Percentiles rank a stretch among this genome's conserved stretches.
Conservation (phyloP, 2,329 filamentous ascomycete species). For the Cadophora luteo-olivacea region DNA sequence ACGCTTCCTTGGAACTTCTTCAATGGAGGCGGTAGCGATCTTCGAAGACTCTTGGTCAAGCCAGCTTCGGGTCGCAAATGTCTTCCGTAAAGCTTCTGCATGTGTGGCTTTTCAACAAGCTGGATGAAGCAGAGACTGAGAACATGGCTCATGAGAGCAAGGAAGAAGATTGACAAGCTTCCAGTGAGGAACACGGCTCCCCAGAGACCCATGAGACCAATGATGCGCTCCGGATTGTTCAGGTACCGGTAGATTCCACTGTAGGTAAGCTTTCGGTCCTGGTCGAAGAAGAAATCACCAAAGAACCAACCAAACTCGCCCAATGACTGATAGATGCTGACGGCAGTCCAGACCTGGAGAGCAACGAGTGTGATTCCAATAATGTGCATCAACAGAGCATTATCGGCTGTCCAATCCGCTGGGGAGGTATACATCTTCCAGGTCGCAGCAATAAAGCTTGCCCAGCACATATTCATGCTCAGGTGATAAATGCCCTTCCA, state of each 20-base stretch:
- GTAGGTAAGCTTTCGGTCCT: slow-evolving; percentile 87
- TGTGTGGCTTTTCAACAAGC: slow-evolving; percentile 93
- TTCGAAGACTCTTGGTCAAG: slow-evolving; percentile 87
- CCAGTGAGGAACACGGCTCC: slow-evolving; percentile 92
- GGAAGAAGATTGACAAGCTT: slow-evolving; percentile 83
- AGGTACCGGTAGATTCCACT: slow-evolving; percentile 97
- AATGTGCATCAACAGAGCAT: slow-evolving; percentile 85
- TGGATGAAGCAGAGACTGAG: slow-evolving; percentile 88
- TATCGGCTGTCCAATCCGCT: slow-evolving; percentile 84
- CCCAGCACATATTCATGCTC: slow-evolving; percentile 88
- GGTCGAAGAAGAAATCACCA: slow-evolving; percentile 97
- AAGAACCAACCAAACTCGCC: slow-evolving; percentile 99
- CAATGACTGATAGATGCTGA: slow-evolving; percentile 92
- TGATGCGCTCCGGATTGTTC: slow-evolving; percentile 94
- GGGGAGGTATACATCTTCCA: slow-evolving; percentile 98
- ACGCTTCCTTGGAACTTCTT: slow-evolving; percentile 85
- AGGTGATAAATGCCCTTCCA: slow-evolving; percentile 98
- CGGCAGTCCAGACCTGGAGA: slow-evolving; percentile 89
- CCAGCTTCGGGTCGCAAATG: slow-evolving; percentile 86
- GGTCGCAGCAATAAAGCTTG: slow-evolving; percentile 85
- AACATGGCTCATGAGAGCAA: slow-evolving; percentile 85
- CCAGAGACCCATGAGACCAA: slow-evolving; percentile 95
- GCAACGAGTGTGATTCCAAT: slow-evolving; percentile 80
- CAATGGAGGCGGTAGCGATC: slow-evolving; percentile 82
- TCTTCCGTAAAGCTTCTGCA: slow-evolving; percentile 95